Base-by-base conservation (phyloP, 1,284 basidiomycete genomes). In the Peniophora sp. region DNA sequence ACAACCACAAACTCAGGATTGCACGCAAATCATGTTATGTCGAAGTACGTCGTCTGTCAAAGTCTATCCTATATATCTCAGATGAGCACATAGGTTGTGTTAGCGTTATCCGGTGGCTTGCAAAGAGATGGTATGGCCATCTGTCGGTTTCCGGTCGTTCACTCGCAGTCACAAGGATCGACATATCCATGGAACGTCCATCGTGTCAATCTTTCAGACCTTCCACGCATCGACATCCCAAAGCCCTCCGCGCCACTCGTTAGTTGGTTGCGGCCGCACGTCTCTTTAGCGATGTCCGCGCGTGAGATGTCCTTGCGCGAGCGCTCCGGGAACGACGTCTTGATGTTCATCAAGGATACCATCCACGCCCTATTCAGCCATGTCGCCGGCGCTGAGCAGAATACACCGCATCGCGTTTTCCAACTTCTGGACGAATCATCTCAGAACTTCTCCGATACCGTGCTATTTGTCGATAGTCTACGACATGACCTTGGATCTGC, bases 11-110 rank as follows among this genome's bases (percentile, higher is more conserved):
- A 55, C 51, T 72, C 1, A 67, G 73, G 9, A 58, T 81, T 24
- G 78, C 76, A 3, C 68, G 79, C 23, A 75, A 71, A 54, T 81
- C 77, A 2, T 65, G 59, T n/a, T 81, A 74, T 52, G 65, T 80
- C 10, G 78, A 82, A 66, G 79, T 79, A n/a, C n/a, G n/a, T n/a
- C n/a, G n/a, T n/a, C n/a, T n/a, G n/a, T n/a, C n/a, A n/a, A n/a
- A n/a, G 36, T 11, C 66, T 54, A 27, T n/a, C 6, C 17, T n/a
- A n/a, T n/a, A n/a, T n/a, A n/a, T n/a, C n/a, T n/a, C n/a, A n/a
- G n/a, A 11, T 32, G 2, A 39, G 14, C 27, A 17, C 18, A 10
- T 47, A 68, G 67, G 50, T 66, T 10, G 56, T 64, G 18, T 60
- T 58, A 11, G 57, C 59, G 9, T 24, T 58, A 3, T 59, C 57